Evolutionary conservation across 2,329 filamentous ascomycete genomes (phyloP).

Genomic region (Penicillium sp.): DNA sequence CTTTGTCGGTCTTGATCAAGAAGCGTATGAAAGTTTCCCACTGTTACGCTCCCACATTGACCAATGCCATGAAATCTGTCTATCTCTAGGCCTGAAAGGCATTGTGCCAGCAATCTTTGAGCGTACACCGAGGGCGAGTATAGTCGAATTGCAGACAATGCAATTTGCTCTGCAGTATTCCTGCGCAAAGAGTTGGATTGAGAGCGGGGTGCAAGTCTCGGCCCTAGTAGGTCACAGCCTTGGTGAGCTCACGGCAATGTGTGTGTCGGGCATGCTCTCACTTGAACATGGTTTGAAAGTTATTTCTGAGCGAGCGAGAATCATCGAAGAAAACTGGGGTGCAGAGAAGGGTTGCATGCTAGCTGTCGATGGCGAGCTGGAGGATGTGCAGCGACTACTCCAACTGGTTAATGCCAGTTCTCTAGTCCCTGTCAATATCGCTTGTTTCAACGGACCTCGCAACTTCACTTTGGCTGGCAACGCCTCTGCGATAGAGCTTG

Average conservation of each 20-base stretch:
- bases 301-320: conserved; percentile 26
- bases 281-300: conserved; percentile 30
- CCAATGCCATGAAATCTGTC: conserved; percentile 30
- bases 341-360: conserved; percentile 34
- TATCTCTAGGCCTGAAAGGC: conserved; percentile 28
- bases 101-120: conserved; percentile 37
- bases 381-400: background rate
- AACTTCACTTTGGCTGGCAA: conserved; percentile 25
- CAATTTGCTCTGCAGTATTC: conserved; percentile 41
- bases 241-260: conserved; percentile 35
- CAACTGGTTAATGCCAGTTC: background rate
- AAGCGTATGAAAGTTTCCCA: conserved; percentile 30
- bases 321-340: conserved; percentile 33
- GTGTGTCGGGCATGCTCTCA: conserved; percentile 28
- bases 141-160: conserved; percentile 34
- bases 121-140: conserved; percentile 19
- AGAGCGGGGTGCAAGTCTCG: conserved; percentile 32
- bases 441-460: conserved; percentile 26
- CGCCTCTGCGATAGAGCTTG: conserved; percentile 3
- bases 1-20: conserved; percentile 28
- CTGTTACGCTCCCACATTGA: conserved; percentile 37
- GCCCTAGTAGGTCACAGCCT: conserved; percentile 38
- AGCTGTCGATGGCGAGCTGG: conserved; percentile 29
- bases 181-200: conserved; percentile 36
- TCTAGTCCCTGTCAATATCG: conserved; percentile 21